Conservation (phyloP, 2,329 filamentous ascomycete species). For the Lecanosticta acicola region DNA sequence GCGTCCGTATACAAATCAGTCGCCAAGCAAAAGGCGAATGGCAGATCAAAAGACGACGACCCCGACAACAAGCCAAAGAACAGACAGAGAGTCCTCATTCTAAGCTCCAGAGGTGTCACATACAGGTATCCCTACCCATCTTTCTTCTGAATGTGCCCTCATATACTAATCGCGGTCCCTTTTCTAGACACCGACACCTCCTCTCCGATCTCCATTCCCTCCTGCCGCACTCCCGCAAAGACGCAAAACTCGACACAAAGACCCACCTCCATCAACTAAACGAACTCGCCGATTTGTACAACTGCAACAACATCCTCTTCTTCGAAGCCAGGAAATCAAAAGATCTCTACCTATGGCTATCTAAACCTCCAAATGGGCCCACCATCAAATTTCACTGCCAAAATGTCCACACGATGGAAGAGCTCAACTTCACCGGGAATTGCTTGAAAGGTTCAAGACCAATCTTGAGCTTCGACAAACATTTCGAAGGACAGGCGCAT, state of each 20-base stretch:
- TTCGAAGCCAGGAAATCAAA: slow-evolving; percentile 92
- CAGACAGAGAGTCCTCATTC: slow-evolving; percentile 67
- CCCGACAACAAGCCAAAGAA: slow-evolving; percentile 35
- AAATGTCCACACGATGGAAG: slow-evolving; percentile 83
- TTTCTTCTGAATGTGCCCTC: not conserved
- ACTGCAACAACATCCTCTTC: slow-evolving; percentile 91
- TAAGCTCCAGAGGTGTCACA: slow-evolving; percentile 88
- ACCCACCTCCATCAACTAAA: slow-evolving; percentile 77
- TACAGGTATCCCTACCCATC: slow-evolving; percentile 53
- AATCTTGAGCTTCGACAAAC: slow-evolving; percentile 82
- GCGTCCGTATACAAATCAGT: slow-evolving; percentile 54
- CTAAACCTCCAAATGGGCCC: slow-evolving; percentile 80
- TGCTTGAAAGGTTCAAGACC: slow-evolving; percentile 90
- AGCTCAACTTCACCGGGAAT: slow-evolving; percentile 94
- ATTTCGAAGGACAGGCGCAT: slow-evolving; percentile 67
- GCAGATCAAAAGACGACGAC: slow-evolving; percentile 26
- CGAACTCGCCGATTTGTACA: slow-evolving; percentile 71
- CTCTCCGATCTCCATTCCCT: slow-evolving; percentile 82
- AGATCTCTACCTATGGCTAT: slow-evolving; percentile 90
- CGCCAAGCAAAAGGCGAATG: slow-evolving; percentile 38
- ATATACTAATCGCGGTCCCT: slow-evolving; percentile 2
- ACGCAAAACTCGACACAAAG: slow-evolving; percentile 95
- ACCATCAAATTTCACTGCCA: slow-evolving; percentile 73
- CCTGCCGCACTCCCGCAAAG: slow-evolving; percentile 87
- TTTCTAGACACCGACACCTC: slow-evolving; percentile 76